Conservation (phyloP, 306 rosid species). For the Psophocarpus tetragonolobus region DNA sequence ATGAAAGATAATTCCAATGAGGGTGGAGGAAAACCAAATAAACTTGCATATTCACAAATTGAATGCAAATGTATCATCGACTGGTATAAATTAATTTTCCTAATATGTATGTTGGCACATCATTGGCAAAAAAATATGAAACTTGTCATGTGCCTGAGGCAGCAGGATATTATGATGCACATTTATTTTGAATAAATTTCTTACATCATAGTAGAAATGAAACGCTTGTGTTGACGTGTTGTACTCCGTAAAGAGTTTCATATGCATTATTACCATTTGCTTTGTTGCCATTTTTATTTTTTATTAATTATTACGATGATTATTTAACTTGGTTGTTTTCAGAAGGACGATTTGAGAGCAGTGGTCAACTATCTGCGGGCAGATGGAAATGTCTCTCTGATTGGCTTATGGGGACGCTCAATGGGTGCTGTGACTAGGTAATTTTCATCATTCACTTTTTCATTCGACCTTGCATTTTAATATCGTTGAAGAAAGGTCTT, state of each 20-base stretch:
- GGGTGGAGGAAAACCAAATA: background rate
- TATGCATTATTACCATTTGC: background rate
- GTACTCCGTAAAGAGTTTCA: background rate
- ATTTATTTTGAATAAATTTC: slow-evolving; percentile 6
- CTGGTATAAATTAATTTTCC: background rate
- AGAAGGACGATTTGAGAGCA: slow-evolving; percentile 86
- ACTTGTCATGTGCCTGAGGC: slow-evolving; percentile 12
- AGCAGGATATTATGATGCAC: background rate
- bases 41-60: background rate
- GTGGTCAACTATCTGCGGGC: slow-evolving; percentile 84
- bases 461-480: slow-evolving; percentile 19
- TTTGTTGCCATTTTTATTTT: slow-evolving; percentile 6
- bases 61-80: slow-evolving; percentile 1
- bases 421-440: slow-evolving; percentile 99
- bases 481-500: background rate
- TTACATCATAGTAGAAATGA: slow-evolving; percentile 11
- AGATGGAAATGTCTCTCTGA: slow-evolving; percentile 88
- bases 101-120: background rate
- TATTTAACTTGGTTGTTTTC: slow-evolving; percentile 42
- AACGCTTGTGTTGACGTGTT: background rate
- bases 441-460: slow-evolving; percentile 51
- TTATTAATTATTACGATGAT: slow-evolving; percentile 11
- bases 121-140: background rate
- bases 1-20: background rate
- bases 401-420: slow-evolving; percentile 99